These are phyloP conservation scores for Stagonosporopsis tanaceti DNA, from an alignment of 2,329 filamentous ascomycete genomes.

Conservation along the genomic window DNA sequence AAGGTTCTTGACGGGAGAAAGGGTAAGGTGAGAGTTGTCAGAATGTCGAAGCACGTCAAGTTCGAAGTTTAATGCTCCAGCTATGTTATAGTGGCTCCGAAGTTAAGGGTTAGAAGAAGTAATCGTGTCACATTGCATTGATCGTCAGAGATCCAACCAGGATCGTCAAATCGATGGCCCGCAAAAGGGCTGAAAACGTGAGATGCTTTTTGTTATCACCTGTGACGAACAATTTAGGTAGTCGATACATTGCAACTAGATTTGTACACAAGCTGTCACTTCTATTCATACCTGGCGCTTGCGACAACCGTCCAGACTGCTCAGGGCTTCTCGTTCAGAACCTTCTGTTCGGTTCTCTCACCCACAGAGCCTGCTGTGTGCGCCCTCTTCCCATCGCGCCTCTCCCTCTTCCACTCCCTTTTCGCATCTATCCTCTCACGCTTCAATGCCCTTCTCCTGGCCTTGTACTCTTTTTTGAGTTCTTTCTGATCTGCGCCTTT, in stretches of 20 bases:
- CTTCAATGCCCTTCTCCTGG: constrained; percentile 31
- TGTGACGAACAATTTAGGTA: too few relatives aligned
- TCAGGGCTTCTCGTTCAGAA: constrained; percentile 4
- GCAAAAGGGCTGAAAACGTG: neutral
- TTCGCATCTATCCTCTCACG: constrained; percentile 22
- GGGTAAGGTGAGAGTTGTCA: neutral
- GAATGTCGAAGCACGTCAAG: neutral
- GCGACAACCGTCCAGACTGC: neutral
- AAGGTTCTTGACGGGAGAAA: neutral
- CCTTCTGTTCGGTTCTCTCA: constrained; percentile 11
- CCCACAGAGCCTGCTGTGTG: neutral
- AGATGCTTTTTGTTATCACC: too few relatives aligned
- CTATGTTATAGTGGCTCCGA: neutral
- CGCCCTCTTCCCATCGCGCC: constrained; percentile 16
- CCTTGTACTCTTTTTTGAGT: constrained; percentile 33
- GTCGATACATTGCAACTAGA: too few relatives aligned
- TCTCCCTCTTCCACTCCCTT: constrained; percentile 29
- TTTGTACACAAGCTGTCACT: too few relatives aligned
- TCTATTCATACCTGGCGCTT: too few relatives aligned
- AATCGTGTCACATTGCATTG: neutral
- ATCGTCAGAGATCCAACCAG: too few relatives aligned
- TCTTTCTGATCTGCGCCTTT: constrained; percentile 34
- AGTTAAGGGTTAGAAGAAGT: neutral
- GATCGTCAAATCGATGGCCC: neutral
- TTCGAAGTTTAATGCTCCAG: neutral